Evolutionary conservation across 2,329 filamentous ascomycete species (phyloP), one percentile per base, ranked within the genome.

Genomic region (Diaporthe amygdali): DNA sequence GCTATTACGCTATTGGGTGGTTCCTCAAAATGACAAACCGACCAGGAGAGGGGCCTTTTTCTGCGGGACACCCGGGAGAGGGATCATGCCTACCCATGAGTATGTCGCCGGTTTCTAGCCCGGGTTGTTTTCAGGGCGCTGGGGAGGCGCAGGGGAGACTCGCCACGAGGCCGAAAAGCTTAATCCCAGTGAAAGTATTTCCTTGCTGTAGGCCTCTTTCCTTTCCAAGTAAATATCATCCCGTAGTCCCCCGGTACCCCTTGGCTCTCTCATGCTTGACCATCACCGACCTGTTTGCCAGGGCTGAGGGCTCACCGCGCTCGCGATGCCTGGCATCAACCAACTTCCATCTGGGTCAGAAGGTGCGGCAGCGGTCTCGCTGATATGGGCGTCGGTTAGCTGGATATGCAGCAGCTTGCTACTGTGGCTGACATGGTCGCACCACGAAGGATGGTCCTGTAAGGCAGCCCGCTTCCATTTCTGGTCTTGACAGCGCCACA

Each of bases 381-480:
- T 72, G 32, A 68, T 44, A 44, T 72, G 71, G 71, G 71, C 69
- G 27, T 44, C 39, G 10, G 12, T 51, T 3, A 72, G 71, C 32
- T 72, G 63, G 71, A 27, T 71, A 34, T 73, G 69, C 61, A 71
- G 69, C 61, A 51, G 66, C 56, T 15, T 73, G 44, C 44, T 77
- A 30, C 64, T 78, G 22, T 77, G 76, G 76, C 69, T 78, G 39
- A 77, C 76, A 3, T 77, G 74, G 75, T 55, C 71, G 25, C 76
- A 77, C 41, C 71, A 76, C 25, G 75, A 77, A 54, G 72, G 75
- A 39, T 68, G 73, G 32, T 76, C 75, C 25, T 78, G 76, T 77
- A 70, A 73, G 76, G 66, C 8, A 14, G n/a, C 27, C n/a, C n/a
- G 34, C n/a, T 46, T 39, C 34, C 9, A 14, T 44, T 54, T 1